Evolutionary conservation across 768 basidiomycete genomes (phyloP).

Genomic region (Suillus placidus): DNA sequence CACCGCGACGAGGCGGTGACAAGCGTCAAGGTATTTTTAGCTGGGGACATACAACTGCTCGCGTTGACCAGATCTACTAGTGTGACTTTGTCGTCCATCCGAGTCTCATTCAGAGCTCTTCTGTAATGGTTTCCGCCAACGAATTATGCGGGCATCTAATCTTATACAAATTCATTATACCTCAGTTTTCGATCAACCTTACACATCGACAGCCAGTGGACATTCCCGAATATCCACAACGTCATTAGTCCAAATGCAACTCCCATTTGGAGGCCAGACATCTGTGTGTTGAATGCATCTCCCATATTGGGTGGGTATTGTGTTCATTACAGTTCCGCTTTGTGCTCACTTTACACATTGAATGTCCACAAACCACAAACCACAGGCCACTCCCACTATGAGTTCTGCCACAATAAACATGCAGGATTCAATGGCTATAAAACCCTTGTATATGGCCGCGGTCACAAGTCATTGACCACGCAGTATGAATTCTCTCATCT

Average conservation of each 20-base stretch:
- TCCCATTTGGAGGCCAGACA: not conserved
- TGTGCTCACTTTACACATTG: not conserved
- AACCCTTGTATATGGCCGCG: not conserved
- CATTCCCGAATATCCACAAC: not conserved
- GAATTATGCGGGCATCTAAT: not conserved
- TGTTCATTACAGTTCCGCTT: not conserved
- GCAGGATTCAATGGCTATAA: not conserved
- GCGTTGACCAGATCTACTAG: not conserved
- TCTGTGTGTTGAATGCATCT: not conserved
- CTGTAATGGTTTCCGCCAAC: not conserved
- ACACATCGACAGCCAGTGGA: not conserved
- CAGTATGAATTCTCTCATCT: not conserved
- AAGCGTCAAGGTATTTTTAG: not conserved
- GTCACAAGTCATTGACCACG: not conserved
- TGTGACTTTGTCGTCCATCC: not conserved
- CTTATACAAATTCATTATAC: not conserved
- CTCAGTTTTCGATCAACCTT: not conserved
- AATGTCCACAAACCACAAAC: not conserved
- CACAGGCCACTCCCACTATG: not conserved
- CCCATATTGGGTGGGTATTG: not conserved
- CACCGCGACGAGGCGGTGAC: not conserved
- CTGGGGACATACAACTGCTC: not conserved
- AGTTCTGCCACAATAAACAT: not conserved
- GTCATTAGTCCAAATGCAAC: not conserved
- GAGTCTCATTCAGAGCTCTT: not conserved